phyloP scores from a whole-genome alignment of 352 stramenopile species.

The Phytophthora syringae region DNA sequence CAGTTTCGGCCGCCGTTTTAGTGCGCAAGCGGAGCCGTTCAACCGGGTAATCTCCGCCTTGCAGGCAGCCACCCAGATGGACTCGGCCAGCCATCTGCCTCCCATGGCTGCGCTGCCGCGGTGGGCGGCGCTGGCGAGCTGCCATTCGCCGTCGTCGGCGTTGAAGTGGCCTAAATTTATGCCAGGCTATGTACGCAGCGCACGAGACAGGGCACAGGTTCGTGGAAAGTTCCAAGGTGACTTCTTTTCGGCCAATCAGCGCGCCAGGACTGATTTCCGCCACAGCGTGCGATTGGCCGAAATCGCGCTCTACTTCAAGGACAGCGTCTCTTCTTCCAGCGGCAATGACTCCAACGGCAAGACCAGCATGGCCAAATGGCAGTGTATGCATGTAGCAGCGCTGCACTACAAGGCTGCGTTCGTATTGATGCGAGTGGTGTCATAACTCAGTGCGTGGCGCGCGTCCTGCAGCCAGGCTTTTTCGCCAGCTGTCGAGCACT shows the following conservation, averaged over 20 bases:
- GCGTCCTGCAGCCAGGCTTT: neutral
- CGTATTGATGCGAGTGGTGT: neutral
- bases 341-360: too few species aligned
- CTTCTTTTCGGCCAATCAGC: neutral
- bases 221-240: constrained; percentile 43
- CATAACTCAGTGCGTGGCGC: neutral
- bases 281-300: constrained; percentile 7
- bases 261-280: neutral
- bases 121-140: constrained; percentile 21
- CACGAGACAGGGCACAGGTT: constrained; percentile 15
- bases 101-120: too few species aligned
- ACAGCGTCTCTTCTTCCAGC: constrained; percentile 16
- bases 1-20: constrained; percentile 22
- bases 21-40: constrained; percentile 6
- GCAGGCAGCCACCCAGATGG: constrained; percentile 19
- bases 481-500: constrained; percentile 3
- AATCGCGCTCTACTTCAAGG: constrained; percentile 21
- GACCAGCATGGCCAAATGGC: too few species aligned
- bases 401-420: too few species aligned
- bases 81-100: constrained; percentile 11
- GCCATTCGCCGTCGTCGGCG: constrained; percentile 27
- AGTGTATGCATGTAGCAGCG: too few species aligned
- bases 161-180: constrained; percentile 42
- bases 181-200: neutral
- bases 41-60: constrained; percentile 9